Evolutionary conservation across 2,329 filamentous ascomycete genomes (phyloP).

Genomic region (Colletotrichum melonis): DNA sequence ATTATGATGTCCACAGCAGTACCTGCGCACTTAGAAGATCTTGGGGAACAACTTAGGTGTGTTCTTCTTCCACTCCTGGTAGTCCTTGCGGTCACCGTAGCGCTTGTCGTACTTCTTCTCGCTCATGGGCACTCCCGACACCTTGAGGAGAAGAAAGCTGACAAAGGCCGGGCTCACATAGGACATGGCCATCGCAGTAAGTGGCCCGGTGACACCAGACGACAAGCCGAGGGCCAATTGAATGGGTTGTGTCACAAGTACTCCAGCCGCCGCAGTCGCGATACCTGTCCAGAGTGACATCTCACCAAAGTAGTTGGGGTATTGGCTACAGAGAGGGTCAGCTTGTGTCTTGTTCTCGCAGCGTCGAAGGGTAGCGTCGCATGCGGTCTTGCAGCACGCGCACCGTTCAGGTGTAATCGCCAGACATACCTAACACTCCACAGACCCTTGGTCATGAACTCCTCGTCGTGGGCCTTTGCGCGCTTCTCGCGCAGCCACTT

Average conservation of each 20-base stretch:
- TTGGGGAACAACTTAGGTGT: constrained; percentile 75
- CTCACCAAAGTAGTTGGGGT: constrained; percentile 82
- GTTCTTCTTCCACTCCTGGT: constrained; percentile 75
- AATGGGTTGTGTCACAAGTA: constrained; percentile 64
- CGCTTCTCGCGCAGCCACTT: constrained; percentile 71
- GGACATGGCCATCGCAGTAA: constrained; percentile 55
- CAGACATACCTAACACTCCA: constrained; percentile 65
- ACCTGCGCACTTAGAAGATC: constrained; percentile 50
- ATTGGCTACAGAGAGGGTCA: constrained; percentile 51
- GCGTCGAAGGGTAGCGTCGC: not conserved
- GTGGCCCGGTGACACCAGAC: constrained; percentile 47
- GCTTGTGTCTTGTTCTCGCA: not conserved
- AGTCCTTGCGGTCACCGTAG: constrained; percentile 73
- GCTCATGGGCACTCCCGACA: constrained; percentile 73
- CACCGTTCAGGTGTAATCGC: not conserved
- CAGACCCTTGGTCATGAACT: constrained; percentile 72
- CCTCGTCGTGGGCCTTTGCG: constrained; percentile 73
- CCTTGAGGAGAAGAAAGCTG: constrained; percentile 70
- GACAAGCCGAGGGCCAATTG: constrained; percentile 68
- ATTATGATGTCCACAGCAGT: too few species aligned
- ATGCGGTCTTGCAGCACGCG: not conserved
- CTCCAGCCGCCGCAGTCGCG: constrained; percentile 67
- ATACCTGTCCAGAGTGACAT: constrained; percentile 76
- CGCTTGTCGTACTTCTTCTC: constrained; percentile 76
- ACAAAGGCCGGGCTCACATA: constrained; percentile 73